Conservation (phyloP, 169 alveolate genomes). For the Cryptosporidium parvum region DNA sequence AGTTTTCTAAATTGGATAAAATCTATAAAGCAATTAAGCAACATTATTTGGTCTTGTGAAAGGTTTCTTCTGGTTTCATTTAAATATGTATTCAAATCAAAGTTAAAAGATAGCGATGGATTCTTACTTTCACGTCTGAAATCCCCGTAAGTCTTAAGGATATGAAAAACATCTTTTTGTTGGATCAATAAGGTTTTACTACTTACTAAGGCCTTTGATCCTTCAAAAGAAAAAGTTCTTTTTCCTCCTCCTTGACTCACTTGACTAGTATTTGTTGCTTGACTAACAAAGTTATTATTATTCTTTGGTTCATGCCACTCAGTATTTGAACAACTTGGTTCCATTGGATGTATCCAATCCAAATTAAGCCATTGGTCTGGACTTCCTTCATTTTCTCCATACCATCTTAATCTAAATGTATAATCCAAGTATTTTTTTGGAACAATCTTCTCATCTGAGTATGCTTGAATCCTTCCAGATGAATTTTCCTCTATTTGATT, state of each 20-base stretch:
- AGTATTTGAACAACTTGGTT: constrained; percentile 48
- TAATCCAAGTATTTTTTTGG: constrained; percentile 34
- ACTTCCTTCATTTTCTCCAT: constrained; percentile 73
- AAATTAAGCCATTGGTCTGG: constrained; percentile 73
- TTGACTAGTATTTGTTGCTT: neutral
- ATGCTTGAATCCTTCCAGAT: constrained; percentile 24
- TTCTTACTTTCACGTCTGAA: constrained; percentile 46
- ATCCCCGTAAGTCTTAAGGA: constrained; percentile 26
- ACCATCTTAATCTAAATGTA: constrained; percentile 72
- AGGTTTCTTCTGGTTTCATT: constrained; percentile 20
- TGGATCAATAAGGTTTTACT: constrained; percentile 43
- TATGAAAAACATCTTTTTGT: constrained; percentile 66
- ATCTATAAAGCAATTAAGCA: constrained; percentile 43
- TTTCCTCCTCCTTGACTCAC: neutral
- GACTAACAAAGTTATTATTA: neutral
- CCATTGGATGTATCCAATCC: constrained; percentile 73
- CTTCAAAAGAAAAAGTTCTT: neutral
- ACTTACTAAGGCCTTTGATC: neutral
- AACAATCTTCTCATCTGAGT: constrained; percentile 26
- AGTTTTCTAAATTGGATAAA: constrained; percentile 26
- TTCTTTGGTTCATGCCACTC: constrained; percentile 55
- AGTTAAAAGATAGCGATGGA: constrained; percentile 1
- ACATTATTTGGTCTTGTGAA: constrained; percentile 45
- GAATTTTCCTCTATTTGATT: constrained; percentile 3
- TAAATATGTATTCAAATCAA: constrained; percentile 32